Evolutionary conservation across 2,329 filamentous ascomycete genomes (phyloP).

Genomic region (Leptoxyphium fumago): DNA sequence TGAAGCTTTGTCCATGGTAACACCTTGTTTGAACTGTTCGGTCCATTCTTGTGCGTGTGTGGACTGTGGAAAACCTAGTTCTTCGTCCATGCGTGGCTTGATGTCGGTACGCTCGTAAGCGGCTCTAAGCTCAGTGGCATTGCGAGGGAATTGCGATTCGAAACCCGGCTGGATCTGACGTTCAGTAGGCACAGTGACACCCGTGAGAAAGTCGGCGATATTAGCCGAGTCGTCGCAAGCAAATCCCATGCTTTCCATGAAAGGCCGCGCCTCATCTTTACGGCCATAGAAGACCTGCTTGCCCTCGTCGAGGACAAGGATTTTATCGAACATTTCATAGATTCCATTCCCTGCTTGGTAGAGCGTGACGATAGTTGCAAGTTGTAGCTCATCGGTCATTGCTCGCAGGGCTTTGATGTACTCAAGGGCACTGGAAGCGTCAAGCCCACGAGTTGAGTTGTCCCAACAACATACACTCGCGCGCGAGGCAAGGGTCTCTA

Average conservation of each 20-base stretch:
- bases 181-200: constrained; percentile 44
- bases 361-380: constrained; percentile 47
- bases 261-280: constrained; percentile 41
- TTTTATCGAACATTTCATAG: constrained; percentile 56
- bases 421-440: constrained; percentile 34
- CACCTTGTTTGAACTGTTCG: constrained; percentile 38
- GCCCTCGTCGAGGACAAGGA: constrained; percentile 51
- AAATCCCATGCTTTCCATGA: constrained; percentile 52
- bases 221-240: constrained; percentile 47
- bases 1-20: constrained; percentile 41
- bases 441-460: constrained; percentile 33
- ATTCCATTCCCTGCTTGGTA: constrained; percentile 60
- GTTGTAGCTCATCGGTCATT: constrained; percentile 47
- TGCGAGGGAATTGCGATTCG: constrained; percentile 30
- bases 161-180: constrained; percentile 29
- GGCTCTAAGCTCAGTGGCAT: constrained; percentile 28
- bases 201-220: constrained; percentile 50
- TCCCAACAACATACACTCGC: constrained; percentile 27
- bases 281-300: constrained; percentile 53
- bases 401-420: constrained; percentile 46
- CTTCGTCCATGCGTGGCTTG: constrained; percentile 34
- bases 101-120: constrained; percentile 40
- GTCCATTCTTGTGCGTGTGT: constrained; percentile 36
- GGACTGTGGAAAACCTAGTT: constrained; percentile 43
- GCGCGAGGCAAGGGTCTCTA: constrained; percentile 33